Evolutionary conservation across 108 stramenopile species (phyloP).

Genomic region (Nitzschia putrida): DNA sequence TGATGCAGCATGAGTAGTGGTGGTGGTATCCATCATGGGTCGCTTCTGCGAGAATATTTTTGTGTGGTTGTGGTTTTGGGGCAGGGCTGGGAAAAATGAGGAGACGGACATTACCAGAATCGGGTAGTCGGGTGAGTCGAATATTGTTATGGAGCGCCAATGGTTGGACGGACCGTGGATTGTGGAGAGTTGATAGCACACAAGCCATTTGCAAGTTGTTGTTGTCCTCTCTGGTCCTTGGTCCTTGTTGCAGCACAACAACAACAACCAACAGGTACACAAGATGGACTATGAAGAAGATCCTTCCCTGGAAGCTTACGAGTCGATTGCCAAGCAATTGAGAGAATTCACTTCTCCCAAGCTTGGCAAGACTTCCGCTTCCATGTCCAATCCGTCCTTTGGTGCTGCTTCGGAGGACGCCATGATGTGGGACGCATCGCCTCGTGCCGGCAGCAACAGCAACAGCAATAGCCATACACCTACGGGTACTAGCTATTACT

Average conservation of each 20-base stretch:
- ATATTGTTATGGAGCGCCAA: no score
- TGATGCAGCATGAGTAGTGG: no score
- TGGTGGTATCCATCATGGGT: no score
- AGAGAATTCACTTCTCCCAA: slow-evolving; percentile 27
- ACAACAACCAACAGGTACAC: neutral
- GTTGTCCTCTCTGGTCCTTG: neutral
- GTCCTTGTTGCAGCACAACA: neutral
- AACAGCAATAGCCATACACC: neutral
- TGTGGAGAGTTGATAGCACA: no score
- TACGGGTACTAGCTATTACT: neutral
- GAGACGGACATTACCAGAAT: no score
- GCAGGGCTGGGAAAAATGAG: no score
- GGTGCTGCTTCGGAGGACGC: neutral
- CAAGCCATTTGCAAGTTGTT: neutral
- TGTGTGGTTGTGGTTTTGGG: no score
- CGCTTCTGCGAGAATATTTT: no score
- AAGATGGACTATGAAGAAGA: slow-evolving; percentile 28
- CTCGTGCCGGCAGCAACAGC: neutral
- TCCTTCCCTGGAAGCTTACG: slow-evolving; percentile 20
- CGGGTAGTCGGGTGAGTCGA: no score
- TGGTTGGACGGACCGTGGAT: no score
- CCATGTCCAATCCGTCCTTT: neutral
- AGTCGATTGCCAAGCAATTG: slow-evolving; percentile 20
- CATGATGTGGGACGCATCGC: neutral
- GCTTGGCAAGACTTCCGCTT: neutral